These are phyloP conservation scores for Zychaea mexicana DNA, from an alignment of 371 early-diverging fungal species.

Conservation along the genomic window DNA sequence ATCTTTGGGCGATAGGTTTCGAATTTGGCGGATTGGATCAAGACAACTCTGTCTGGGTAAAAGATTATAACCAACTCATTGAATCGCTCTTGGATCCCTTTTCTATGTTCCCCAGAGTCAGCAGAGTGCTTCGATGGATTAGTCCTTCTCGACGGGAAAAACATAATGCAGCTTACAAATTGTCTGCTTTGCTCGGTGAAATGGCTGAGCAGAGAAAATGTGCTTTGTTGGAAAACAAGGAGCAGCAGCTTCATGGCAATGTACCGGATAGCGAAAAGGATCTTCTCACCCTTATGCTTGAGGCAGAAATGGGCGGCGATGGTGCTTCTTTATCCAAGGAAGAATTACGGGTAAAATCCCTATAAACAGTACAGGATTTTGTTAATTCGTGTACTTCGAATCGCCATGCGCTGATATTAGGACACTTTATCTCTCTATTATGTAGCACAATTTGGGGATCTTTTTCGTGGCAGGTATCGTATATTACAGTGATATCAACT, in stretches of 20 bases:
- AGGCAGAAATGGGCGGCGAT: constrained; percentile 28
- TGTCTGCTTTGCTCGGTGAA: not conserved
- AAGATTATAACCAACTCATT: constrained; percentile 21
- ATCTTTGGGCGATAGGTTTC: constrained; percentile 17
- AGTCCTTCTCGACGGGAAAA: not conserved
- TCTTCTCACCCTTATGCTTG: constrained; percentile 37
- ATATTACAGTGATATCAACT: no score
- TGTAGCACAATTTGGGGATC: not conserved
- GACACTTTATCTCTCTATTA: no score
- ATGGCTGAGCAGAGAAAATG: constrained; percentile 1
- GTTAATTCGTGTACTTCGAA: no score
- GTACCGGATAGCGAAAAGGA: constrained; percentile 31
- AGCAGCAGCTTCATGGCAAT: not conserved
- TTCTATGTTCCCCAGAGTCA: not conserved
- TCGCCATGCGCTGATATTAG: no score
- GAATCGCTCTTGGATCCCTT: constrained; percentile 10
- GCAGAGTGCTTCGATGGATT: not conserved
- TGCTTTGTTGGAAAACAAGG: not conserved
- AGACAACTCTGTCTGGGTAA: constrained; percentile 30
- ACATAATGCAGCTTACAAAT: constrained; percentile 2
- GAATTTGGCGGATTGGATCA: constrained; percentile 28
- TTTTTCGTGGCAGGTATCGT: constrained; percentile 24
- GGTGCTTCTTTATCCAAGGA: constrained; percentile 11
- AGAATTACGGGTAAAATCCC: constrained; percentile 28
- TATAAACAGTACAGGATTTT: no score